Base-by-base conservation (phyloP, 2,329 filamentous ascomycete species). In the Rhynchosporium graminicola region DNA sequence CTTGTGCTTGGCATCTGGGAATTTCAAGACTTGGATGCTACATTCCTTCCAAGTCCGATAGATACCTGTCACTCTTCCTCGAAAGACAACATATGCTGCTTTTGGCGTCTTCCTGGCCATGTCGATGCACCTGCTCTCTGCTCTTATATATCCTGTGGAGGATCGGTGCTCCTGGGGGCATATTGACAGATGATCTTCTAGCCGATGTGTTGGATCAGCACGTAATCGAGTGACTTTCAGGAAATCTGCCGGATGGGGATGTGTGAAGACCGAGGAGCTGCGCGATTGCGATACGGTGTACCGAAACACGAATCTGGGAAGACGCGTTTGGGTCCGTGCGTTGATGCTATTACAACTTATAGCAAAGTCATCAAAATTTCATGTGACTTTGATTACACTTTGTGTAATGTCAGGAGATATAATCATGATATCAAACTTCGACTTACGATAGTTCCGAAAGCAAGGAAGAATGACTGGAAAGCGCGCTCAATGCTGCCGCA, bases 1-100 rank as follows among this genome's bases (percentile, higher is more conserved):
- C 28, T 52, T 29, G 4, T 59, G 59, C 2, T 47, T 47, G 20
- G 43, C 52, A 3, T 60, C 57, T 1, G 55, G 26, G 46, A 63
- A 70, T 1, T 65, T 64, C 2, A 46, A 13, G 28, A 67, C 63
- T 42, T 69, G 68, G 65, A 3, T 56, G 43, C 57, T n/a, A 15
- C 59, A 61, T 43, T 57, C 59, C 15, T 3, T 8, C 52, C 52
- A 50, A 12, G 45, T 45, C 2, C 1, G 10, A 28, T 61, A 61
- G 1, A 57, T 6, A 20, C 59, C 45, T 8, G 59, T 29, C 13
- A 20, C 29, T 26, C 45, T 28, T n/a, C 50, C 52, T 29, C 43
- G 48, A 13, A 33, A 40, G 4, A 61, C 31, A 13, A 61, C 59
- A 50, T 61, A 57, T 26, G 59, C 59, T 40, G 33, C 50, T n/a